Base-by-base conservation (phyloP, 371 early-diverging fungal genomes). In the Circinella umbellata region DNA sequence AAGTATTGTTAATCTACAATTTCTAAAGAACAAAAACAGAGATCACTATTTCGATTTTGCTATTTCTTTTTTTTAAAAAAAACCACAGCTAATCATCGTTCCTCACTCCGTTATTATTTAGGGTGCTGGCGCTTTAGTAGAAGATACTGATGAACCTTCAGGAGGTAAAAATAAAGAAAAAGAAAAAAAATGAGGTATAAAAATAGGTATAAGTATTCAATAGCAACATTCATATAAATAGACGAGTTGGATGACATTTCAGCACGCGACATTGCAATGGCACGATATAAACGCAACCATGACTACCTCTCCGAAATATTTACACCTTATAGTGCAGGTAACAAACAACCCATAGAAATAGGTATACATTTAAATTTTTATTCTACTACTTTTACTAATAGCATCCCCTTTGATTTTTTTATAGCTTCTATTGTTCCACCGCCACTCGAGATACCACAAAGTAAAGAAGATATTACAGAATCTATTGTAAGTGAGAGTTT, bases 251-350 rank as follows among this genome's bases (percentile, higher is more conserved):
- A 94, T 69, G 81, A 82, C 68, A 80, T 90, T 66, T 86, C 87
- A 7, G 79, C 86, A 7, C 84, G 89, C 53, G 89, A 90, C 74
- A 87, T 93, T 61, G 89, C 93, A n/a, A 82, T 92, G 74, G 91
- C 90, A 14, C 80, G 94, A 63, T 94, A 92, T 74, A 91, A 89
- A 69, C 86, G 93, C n/a, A 92, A 94, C 65, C 93, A 93, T 69
- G 89, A 91, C 57, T 91, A 88, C 63, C 75, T 94, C 27, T 92
- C 91, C 20, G 89, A 90, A 70, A 88, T 94, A 17, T 91, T 94
- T 71, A 90, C 92, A 36, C 92, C 94, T 1, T 86, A 90, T 70
- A 86, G 82, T 51, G 83, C 84, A 38, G 77, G 90, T 88, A 80
- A 71, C 86, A 80, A n/a, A 20, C 54, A 18, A 17, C 3, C 20